phyloP scores from a whole-genome alignment of 2,329 filamentous ascomycete genomes.

The Grosmannia serpens region DNA sequence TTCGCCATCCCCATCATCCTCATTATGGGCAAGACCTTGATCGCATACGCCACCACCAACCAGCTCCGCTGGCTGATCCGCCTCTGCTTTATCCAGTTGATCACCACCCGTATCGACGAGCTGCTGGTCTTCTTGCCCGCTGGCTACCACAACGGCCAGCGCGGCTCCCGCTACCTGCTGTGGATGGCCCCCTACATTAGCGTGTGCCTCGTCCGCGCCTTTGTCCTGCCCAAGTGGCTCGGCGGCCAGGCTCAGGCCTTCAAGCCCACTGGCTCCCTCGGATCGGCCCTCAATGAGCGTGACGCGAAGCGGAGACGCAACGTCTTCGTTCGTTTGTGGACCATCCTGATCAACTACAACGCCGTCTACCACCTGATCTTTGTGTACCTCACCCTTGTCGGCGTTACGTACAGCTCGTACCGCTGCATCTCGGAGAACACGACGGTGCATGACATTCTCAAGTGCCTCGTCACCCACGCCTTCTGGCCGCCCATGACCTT shows the following conservation, averaged over 20 bases:
- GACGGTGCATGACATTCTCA: constrained; percentile 24
- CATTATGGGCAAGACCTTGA: constrained; percentile 40
- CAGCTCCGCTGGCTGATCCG: constrained; percentile 50
- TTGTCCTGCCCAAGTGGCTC: constrained; percentile 46
- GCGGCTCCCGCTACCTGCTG: constrained; percentile 42
- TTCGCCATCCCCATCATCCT: constrained; percentile 50
- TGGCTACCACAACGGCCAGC: constrained; percentile 47
- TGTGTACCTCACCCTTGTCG: constrained; percentile 40
- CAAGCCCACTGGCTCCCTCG: constrained; percentile 47
- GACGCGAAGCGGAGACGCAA: constrained; percentile 37
- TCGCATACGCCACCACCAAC: constrained; percentile 39
- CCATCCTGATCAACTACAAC: constrained; percentile 44
- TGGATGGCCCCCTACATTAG: constrained; percentile 55
- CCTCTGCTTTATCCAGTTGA: constrained; percentile 37
- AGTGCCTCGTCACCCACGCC: constrained; percentile 45
- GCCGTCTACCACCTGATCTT: constrained; percentile 42
- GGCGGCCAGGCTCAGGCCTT: constrained; percentile 48
- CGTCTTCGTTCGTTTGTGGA: constrained; percentile 40
- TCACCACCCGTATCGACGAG: constrained; percentile 43
- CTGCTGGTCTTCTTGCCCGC: constrained; percentile 46
- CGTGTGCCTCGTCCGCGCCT: constrained; percentile 44
- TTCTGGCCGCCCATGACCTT: constrained; percentile 52
- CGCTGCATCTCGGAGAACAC: constrained; percentile 31
- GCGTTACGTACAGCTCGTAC: constrained; percentile 37
- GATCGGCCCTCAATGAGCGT: constrained; percentile 46